Evolutionary conservation across 1,284 basidiomycete genomes (phyloP), one percentile per base, ranked within the genome.

Genomic region (Irpex sp.): DNA sequence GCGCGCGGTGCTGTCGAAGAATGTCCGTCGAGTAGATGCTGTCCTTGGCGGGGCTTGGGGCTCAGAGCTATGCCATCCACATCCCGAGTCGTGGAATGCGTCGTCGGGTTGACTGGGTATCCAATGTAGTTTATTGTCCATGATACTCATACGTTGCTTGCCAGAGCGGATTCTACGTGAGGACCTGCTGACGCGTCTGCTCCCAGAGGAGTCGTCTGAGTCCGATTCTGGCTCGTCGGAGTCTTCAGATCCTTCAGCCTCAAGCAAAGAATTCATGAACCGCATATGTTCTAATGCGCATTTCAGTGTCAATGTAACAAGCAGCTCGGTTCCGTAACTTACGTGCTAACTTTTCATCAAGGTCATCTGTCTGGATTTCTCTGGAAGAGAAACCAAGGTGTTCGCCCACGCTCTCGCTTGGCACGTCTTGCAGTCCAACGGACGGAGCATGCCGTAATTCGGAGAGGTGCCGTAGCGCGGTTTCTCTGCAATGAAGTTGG

Each of bases 381-480:
- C 76, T 75, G 31, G 72, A 75, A 9, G 78, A 78, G 61, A 88
- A 80, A 0, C 84, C 85, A 9, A 91, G 79, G 66, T 93, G 89
- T 15, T 83, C 78, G 3, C 83, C 87, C 0, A 92, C 65, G 52
- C 81, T 83, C 70, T 91, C 85, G 49, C 83, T 75, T 0, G 95
- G 94, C 1, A 94, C 89, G 58, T 92, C 86, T 57, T 96, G 94
- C 82, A 97, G 86, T 64, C 88, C 91, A 0, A 94, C 94, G 6
- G 93, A 93, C 0, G 97, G 97, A 0, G 93, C 94, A 66, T 88
- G 86, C 1, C 86, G 85, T 31, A 99, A 76, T 65, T 90, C 85
- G 19, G 89, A 84, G 5, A 98, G 78, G 63, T 95, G 91, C 67
- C 93, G 86, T 57, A 97, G 78, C 5, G 94, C 92, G 31, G 83